phyloP scores from a whole-genome alignment of 495 filamentous ascomycete species.

The Annulohypoxylon nitens region DNA sequence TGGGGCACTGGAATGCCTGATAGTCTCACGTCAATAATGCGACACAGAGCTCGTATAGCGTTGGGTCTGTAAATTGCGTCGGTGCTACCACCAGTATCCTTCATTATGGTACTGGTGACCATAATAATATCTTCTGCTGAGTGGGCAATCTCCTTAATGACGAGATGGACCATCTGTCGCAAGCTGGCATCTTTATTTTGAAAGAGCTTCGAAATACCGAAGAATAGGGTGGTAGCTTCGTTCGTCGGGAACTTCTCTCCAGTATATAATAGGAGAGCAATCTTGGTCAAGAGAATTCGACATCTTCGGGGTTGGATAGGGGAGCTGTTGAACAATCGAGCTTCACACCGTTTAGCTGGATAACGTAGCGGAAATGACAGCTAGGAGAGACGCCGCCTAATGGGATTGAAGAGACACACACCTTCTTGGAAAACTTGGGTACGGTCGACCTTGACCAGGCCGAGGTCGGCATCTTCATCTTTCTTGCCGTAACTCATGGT shows the following conservation, averaged over 20 bases:
- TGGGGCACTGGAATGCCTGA: constrained; percentile 4
- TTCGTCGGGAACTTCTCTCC: constrained; percentile 97
- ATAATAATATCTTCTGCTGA: constrained; percentile 99
- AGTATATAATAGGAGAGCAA: constrained; percentile 95
- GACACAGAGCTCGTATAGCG: constrained; percentile 94
- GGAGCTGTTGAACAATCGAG: constrained; percentile 96
- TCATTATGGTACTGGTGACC: constrained; percentile 99
- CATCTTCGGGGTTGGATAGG: constrained; percentile 95
- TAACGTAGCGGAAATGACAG: constrained; percentile 16
- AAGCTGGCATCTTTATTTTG: constrained; percentile 99
- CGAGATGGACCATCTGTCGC: constrained; percentile 98
- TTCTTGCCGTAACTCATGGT: constrained; percentile 97
- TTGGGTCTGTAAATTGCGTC: constrained; percentile 97
- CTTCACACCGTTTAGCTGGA: constrained; percentile 62
- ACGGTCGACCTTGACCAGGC: constrained; percentile 95
- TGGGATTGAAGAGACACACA: constrained; percentile 59
- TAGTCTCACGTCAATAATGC: constrained; percentile 91
- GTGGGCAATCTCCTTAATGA: constrained; percentile 95
- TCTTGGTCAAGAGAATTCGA: constrained; percentile 95
- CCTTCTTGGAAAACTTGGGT: constrained; percentile 99
- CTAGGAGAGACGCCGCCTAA: not conserved
- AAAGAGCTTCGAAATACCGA: constrained; percentile 99
- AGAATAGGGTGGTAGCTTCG: constrained; percentile 98
- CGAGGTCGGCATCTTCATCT: constrained; percentile 94
- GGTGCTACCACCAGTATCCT: constrained; percentile 95